These are phyloP conservation scores for Apiospora hydei DNA, from an alignment of 2,329 filamentous ascomycete genomes.

Conservation along the genomic window DNA sequence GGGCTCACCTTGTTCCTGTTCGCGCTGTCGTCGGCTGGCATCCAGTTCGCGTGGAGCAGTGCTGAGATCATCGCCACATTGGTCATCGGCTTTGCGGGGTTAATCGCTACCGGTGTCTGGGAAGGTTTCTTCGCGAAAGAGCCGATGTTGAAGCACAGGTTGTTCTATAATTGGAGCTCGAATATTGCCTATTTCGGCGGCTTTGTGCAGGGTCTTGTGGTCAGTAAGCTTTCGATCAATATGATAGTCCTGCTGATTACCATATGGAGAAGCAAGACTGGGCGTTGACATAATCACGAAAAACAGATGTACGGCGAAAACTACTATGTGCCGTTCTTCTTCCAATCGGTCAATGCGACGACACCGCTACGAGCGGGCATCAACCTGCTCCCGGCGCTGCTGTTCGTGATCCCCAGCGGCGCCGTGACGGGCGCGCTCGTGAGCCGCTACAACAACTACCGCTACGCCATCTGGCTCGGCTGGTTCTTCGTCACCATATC, in stretches of 20 bases:
- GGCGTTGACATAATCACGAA: slow-evolving; percentile 2
- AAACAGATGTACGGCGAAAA: slow-evolving; percentile 28
- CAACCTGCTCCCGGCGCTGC: slow-evolving; percentile 26
- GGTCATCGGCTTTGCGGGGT: slow-evolving; percentile 26
- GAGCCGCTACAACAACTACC: slow-evolving; percentile 27
- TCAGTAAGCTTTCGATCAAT: slow-evolving; percentile 13
- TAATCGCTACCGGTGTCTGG: slow-evolving; percentile 26
- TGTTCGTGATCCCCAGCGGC: slow-evolving; percentile 27
- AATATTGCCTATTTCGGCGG: slow-evolving; percentile 28
- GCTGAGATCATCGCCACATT: slow-evolving; percentile 25
- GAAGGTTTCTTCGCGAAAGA: slow-evolving; percentile 26
- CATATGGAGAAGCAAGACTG: not conserved
- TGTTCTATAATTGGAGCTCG: slow-evolving; percentile 27
- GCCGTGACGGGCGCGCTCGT: slow-evolving; percentile 27
- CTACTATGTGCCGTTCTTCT: slow-evolving; percentile 29
- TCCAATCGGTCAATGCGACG: slow-evolving; percentile 23
- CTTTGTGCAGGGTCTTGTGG: slow-evolving; percentile 28
- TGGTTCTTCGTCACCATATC: slow-evolving; percentile 27
- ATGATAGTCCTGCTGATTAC: not conserved
- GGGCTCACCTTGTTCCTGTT: slow-evolving; percentile 28
- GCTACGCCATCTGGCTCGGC: slow-evolving; percentile 26
- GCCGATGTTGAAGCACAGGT: slow-evolving; percentile 26
- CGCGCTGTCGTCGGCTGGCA: slow-evolving; percentile 30
- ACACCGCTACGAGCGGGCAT: slow-evolving; percentile 25
- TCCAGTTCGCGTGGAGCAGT: slow-evolving; percentile 26